Evolutionary conservation across 768 basidiomycete species (phyloP).

Genomic region (Butyriboletus loyo): DNA sequence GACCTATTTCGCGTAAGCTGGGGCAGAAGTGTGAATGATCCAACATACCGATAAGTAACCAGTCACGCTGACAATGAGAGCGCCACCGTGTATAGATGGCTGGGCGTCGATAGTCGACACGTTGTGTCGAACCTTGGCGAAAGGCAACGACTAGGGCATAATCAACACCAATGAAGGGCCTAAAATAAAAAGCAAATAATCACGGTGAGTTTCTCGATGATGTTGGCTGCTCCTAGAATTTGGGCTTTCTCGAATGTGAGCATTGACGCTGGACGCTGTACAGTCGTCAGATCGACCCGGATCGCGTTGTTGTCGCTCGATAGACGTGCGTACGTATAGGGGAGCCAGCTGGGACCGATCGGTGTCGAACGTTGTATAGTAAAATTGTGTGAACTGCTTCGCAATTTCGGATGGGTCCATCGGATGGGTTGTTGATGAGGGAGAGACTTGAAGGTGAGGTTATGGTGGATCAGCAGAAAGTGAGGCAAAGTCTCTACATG

Average conservation of each 20-base stretch:
- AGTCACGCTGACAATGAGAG: constrained; percentile 83
- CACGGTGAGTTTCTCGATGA: constrained; percentile 76
- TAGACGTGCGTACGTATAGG: constrained; percentile 83
- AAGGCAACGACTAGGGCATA: constrained; percentile 61
- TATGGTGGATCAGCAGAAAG: constrained; percentile 3
- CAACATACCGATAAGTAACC: constrained; percentile 68
- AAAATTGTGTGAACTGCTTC: constrained; percentile 75
- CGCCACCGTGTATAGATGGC: constrained; percentile 60
- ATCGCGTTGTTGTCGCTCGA: constrained; percentile 13
- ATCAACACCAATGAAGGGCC: background rate
- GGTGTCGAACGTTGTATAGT: constrained; percentile 76
- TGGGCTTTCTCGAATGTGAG: constrained; percentile 72
- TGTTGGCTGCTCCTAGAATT: constrained; percentile 50
- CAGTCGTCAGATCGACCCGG: constrained; percentile 24
- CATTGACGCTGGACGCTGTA: constrained; percentile 79
- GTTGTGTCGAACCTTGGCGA: constrained; percentile 76
- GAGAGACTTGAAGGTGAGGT: constrained; percentile 5
- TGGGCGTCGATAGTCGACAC: constrained; percentile 85
- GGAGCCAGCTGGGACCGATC: constrained; percentile 51
- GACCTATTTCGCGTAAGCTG: constrained; percentile 47
- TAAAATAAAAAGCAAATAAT: constrained; percentile 3
- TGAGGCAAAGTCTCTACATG: background rate
- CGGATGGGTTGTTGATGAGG: constrained; percentile 40
- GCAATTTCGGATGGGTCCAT: constrained; percentile 74
- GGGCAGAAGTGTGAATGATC: background rate